Evolutionary conservation across 2,329 filamentous ascomycete genomes (phyloP), one percentile per base, ranked within the genome.

Genomic region (Cladophialophora immunda): DNA sequence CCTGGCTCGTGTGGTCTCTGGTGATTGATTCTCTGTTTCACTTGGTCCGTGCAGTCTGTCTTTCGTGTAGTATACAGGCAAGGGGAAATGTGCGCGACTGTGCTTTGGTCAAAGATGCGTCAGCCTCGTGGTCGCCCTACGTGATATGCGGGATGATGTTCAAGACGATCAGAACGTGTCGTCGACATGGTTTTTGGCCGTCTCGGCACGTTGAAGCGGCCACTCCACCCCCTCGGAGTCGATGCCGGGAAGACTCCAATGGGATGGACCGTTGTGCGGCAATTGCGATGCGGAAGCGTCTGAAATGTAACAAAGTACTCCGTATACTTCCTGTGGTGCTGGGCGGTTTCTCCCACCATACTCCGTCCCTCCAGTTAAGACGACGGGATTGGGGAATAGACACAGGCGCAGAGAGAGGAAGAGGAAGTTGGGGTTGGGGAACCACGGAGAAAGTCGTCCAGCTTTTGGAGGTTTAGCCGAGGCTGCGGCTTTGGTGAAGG

Each of bases 391-490:
- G 27, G 32, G 17, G 41, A 29, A 32, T 30, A n/a, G 41, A 27
- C 34, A 11, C 38, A 13, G 32, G 38, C 11, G n/a, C 38, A 41
- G n/a, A 52, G 58, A 45, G 57, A 9, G 30, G 30, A 9, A 32
- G 30, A 32, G 30, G 30, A 47, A 13, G 13, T 60, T 34, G 58
- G 58, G 15, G 58, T 34, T 22, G 58, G 15, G 41, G 56, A 19
- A 52, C 15, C 32, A 34, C 7, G 32, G 32, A 34, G 32, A 34
- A 30, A 30, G 29, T 30, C 29, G 29, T 34, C n/a, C n/a, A n/a
- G n/a, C n/a, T n/a, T n/a, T 36, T 15, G 57, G 9, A 8, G 56
- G 22, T 22, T 27, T 22, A 58, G 36, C 56, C 56, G 56, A 58
- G 56, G 55, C 55, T 9, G 32, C 13, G 4, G 32, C 2, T 11